Conservation (phyloP, 768 basidiomycete genomes). For the Tricholoma hemisulphureum region DNA sequence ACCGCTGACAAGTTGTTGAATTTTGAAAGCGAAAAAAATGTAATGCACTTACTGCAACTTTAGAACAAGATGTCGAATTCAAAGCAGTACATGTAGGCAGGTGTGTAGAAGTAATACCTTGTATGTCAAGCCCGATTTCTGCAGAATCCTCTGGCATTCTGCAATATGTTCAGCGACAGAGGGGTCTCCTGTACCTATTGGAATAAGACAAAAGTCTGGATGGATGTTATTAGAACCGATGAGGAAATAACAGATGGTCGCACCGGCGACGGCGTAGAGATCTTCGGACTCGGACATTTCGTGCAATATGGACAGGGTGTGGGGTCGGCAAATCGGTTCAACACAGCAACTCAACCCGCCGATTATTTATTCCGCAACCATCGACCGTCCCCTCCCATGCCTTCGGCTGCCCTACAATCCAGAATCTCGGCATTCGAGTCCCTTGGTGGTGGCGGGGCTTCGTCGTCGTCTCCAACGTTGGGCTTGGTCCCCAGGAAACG, state of each 20-base stretch:
- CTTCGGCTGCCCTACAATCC: conserved; percentile 50
- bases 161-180: conserved; percentile 82
- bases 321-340: too few relatives aligned
- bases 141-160: conserved; percentile 79
- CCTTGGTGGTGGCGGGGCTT: conserved; percentile 24
- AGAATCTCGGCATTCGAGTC: conserved; percentile 67
- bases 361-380: neutral
- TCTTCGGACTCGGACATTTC: conserved; percentile 42
- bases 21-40: neutral
- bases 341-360: too few relatives aligned
- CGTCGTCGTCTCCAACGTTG: conserved; percentile 16
- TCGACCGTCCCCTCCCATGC: conserved; percentile 26
- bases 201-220: conserved; percentile 85
- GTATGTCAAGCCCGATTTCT: conserved; percentile 79
- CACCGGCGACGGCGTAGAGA: conserved; percentile 79
- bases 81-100: neutral
- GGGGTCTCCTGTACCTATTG: conserved; percentile 73
- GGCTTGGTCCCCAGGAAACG: conserved; percentile 12
- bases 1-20: conserved; percentile 52
- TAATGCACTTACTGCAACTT: conserved; percentile 65
- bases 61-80: neutral
- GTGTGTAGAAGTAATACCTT: conserved; percentile 47
- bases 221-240: neutral
- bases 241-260: neutral
- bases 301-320: too few relatives aligned